phyloP scores from a whole-genome alignment of 768 basidiomycete genomes.

The Macrolepiota fuliginosa region DNA sequence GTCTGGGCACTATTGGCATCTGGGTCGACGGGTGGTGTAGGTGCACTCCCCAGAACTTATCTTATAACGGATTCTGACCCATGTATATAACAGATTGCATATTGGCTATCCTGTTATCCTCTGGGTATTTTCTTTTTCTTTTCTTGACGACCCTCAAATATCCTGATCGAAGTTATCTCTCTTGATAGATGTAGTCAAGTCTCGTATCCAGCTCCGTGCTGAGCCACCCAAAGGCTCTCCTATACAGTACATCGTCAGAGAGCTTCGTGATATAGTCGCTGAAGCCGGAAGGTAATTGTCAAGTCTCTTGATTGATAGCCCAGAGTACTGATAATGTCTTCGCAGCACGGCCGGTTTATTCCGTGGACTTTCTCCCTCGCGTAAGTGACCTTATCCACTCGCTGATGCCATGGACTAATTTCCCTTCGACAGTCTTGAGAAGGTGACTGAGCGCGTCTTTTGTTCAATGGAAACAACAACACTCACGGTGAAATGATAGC shows the following conservation, averaged over 20 bases:
- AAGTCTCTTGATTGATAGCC: neutral
- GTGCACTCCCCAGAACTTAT: constrained; percentile 25
- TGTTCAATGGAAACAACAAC: constrained; percentile 24
- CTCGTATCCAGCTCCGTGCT: constrained; percentile 77
- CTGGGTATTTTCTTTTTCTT: constrained; percentile 47
- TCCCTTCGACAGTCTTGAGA: constrained; percentile 48
- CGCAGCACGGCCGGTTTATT: constrained; percentile 58
- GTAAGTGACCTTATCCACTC: constrained; percentile 42
- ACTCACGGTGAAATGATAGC: constrained; percentile 26
- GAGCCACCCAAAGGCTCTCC: constrained; percentile 74
- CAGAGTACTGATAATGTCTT: neutral
- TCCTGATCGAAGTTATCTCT: neutral
- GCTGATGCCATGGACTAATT: neutral
- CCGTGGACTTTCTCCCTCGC: constrained; percentile 71
- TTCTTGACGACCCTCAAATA: neutral
- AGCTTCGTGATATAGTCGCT: constrained; percentile 61
- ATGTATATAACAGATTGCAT: constrained; percentile 54
- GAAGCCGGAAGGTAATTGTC: constrained; percentile 67
- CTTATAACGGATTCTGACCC: neutral
- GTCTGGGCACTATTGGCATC: constrained; percentile 85
- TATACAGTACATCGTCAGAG: constrained; percentile 71
- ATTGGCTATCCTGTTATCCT: constrained; percentile 95
- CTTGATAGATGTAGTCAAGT: constrained; percentile 81
- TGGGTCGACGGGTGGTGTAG: constrained; percentile 79
- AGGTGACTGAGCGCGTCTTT: constrained; percentile 37